A percentile compares a stretch with the other conserved stretches of the same genome.
These are phyloP conservation scores for Penicillium longicatenatum DNA, from an alignment of 495 filamentous ascomycete genomes.

Conservation along the genomic window DNA sequence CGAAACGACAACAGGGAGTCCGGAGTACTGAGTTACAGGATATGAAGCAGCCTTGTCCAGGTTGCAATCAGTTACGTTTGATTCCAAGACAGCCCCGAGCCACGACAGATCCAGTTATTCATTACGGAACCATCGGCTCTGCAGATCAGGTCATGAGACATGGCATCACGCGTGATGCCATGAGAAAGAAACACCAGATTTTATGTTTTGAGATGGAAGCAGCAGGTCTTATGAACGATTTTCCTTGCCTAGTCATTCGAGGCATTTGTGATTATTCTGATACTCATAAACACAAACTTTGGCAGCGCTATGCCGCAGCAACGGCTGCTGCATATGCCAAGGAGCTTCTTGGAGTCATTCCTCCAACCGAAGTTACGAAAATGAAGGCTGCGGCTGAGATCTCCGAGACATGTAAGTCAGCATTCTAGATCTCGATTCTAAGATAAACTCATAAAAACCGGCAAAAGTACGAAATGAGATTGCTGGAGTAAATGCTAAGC, in stretches of 20 bases:
- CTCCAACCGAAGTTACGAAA: neutral
- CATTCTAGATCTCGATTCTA: no score
- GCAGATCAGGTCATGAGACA: conserved; percentile 30
- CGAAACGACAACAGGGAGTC: neutral
- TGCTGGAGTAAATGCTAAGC: no score
- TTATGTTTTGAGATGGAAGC: conserved; percentile 47
- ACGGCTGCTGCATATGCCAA: conserved; percentile 4
- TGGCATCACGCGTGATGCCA: conserved; percentile 24
- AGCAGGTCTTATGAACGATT: conserved; percentile 41
- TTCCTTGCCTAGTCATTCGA: conserved; percentile 39
- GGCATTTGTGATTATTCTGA: conserved; percentile 18
- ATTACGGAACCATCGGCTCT: conserved; percentile 25
- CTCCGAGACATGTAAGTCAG: neutral
- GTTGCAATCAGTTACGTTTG: no score
- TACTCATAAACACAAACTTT: conserved; percentile 1
- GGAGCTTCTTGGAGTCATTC: neutral
- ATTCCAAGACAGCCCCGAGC: no score
- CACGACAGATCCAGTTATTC: no score
- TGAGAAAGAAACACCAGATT: conserved; percentile 33
- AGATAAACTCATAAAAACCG: no score
- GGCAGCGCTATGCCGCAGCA: conserved; percentile 3
- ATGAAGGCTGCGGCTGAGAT: neutral
- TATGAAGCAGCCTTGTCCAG: no score
- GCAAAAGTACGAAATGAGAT: no score
- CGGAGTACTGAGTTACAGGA: no score